phyloP scores from a whole-genome alignment of 2,329 filamentous ascomycete species.

The Parafenestella ontariensis region DNA sequence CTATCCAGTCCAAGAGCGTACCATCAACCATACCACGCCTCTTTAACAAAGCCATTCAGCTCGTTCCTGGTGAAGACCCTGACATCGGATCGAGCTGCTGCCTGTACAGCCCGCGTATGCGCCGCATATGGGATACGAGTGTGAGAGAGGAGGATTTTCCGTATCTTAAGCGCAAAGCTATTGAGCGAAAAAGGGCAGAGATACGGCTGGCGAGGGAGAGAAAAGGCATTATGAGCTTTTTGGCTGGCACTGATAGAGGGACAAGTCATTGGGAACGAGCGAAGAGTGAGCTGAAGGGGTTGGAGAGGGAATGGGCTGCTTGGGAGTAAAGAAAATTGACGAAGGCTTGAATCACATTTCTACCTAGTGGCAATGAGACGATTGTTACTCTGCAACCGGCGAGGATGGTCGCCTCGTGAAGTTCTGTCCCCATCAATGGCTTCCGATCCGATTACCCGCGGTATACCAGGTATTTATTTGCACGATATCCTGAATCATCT shows the following conservation, averaged over 20 bases:
- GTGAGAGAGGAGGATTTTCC: slow-evolving; percentile 71
- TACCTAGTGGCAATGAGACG: neutral
- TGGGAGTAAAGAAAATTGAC: slow-evolving; percentile 35
- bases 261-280: slow-evolving; percentile 33
- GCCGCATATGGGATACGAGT: slow-evolving; percentile 72
- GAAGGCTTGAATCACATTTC: neutral
- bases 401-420: neutral
- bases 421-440: too few relatives aligned
- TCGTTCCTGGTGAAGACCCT: slow-evolving; percentile 58
- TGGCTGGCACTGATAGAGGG: slow-evolving; percentile 30
- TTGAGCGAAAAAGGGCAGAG: slow-evolving; percentile 54
- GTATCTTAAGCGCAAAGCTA: slow-evolving; percentile 67
- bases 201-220: slow-evolving; percentile 53
- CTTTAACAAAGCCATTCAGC: slow-evolving; percentile 63
- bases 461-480: too few relatives aligned
- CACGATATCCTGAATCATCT: too few relatives aligned
- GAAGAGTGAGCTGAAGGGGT: slow-evolving; percentile 29
- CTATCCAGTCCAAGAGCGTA: slow-evolving; percentile 57
- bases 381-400: neutral
- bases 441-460: too few relatives aligned
- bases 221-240: slow-evolving; percentile 43
- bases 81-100: slow-evolving; percentile 67
- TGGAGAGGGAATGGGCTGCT: slow-evolving; percentile 39
- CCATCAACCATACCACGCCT: slow-evolving; percentile 45
- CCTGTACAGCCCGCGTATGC: slow-evolving; percentile 82